These are phyloP conservation scores for Pleodorina starrii DNA, from an alignment of 139 green algal species.

Conservation along the genomic window DNA sequence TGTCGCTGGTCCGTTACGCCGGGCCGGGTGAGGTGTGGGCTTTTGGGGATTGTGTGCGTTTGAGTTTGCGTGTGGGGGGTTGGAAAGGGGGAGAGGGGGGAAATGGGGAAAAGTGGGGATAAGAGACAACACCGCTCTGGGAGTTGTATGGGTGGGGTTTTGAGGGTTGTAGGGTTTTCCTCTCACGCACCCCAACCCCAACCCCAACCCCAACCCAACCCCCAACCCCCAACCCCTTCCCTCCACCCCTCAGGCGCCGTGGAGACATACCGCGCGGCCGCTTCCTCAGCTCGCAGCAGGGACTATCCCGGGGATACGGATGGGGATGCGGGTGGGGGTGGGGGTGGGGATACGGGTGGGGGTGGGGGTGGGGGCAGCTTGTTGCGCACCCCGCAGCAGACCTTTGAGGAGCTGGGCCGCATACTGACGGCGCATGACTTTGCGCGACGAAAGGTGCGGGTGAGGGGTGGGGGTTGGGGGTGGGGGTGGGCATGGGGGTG, in stretches of 20 bases:
- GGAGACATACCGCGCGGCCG: neutral
- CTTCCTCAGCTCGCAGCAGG: slow-evolving; percentile 19
- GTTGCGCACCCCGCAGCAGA: slow-evolving; percentile 10
- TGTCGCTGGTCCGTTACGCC: slow-evolving; percentile 34
- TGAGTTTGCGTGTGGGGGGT: too few relatives aligned
- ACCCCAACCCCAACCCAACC: neutral
- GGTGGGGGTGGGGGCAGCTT: too few relatives aligned
- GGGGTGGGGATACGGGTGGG: too few relatives aligned
- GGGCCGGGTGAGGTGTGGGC: neutral
- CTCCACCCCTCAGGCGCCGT: neutral
- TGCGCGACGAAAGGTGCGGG: slow-evolving; percentile 8
- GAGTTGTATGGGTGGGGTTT: too few relatives aligned
- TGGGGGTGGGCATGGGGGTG: too few relatives aligned
- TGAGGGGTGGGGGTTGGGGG: too few relatives aligned
- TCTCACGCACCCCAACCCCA: neutral
- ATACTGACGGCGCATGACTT: slow-evolving; percentile 24
- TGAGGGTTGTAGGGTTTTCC: too few relatives aligned
- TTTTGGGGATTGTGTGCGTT: too few relatives aligned
- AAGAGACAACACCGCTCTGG: too few relatives aligned
- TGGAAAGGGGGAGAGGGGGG: neutral
- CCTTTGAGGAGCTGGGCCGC: neutral
- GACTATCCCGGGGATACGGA: slow-evolving; percentile 7
- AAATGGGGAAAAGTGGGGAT: too few relatives aligned
- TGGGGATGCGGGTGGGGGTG: too few relatives aligned
- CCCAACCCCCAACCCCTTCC: neutral